phyloP scores from a whole-genome alignment of 129 eudicot species.

The carrot (Daucus carota) region DH1_v3.0 NC_030384.2:40454001-40454500 shows the following conservation, averaged over 20 bases:
- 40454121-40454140: no score
- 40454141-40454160: no score
- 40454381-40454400: not conserved
- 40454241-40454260: no score
- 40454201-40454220: no score
- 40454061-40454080: not conserved
- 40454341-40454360: not conserved
- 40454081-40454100: not conserved
- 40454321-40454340: not conserved
- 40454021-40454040: not conserved
- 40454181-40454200: no score
- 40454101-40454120: no score
- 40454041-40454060: not conserved
- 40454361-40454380: not conserved
- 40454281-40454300: not conserved
- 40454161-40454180: no score
- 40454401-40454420: not conserved
- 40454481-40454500: not conserved
- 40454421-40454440: not conserved
- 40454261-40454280: no score
- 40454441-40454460: not conserved
- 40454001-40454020: slow-evolving; percentile 4
- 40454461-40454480: not conserved
- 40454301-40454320: not conserved
- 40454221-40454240: no score